phyloP scores from a whole-genome alignment of 352 stramenopile genomes.

The Discostella stelligera region DNA sequence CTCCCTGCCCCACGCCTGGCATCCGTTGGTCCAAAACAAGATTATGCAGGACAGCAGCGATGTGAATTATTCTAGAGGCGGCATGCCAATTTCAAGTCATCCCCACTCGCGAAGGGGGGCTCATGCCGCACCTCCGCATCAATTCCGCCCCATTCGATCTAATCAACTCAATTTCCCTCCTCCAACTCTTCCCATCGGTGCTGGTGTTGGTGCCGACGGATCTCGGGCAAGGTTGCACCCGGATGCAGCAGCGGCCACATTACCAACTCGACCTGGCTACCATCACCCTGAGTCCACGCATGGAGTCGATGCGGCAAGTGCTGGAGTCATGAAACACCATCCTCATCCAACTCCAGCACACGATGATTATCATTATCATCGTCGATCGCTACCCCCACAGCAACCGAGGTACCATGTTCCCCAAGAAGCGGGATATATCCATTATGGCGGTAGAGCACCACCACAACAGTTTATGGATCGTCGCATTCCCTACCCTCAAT shows the following conservation, averaged over 20 bases:
- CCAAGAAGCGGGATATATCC: background rate
- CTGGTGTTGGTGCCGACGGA: background rate
- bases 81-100: background rate
- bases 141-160: slow-evolving; percentile 8
- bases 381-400: background rate
- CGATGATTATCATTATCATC: slow-evolving; percentile 22
- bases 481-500: background rate
- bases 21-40: slow-evolving; percentile 14
- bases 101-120: slow-evolving; percentile 15
- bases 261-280: background rate
- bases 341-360: background rate
- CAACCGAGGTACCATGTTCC: background rate
- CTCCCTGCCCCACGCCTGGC: slow-evolving; percentile 31
- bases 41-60: background rate
- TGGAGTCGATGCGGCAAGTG: background rate
- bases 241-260: background rate
- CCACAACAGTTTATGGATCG: slow-evolving; percentile 17
- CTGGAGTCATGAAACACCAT: background rate
- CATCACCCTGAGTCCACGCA: background rate
- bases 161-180: background rate
- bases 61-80: background rate
- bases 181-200: background rate
- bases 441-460: background rate
- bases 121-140: background rate
- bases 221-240: background rate